Evolutionary conservation across 129 eudicot species (phyloP), one percentile per base, ranked within the genome.

Genomic region (Chrysanthemum makinoi): DNA sequence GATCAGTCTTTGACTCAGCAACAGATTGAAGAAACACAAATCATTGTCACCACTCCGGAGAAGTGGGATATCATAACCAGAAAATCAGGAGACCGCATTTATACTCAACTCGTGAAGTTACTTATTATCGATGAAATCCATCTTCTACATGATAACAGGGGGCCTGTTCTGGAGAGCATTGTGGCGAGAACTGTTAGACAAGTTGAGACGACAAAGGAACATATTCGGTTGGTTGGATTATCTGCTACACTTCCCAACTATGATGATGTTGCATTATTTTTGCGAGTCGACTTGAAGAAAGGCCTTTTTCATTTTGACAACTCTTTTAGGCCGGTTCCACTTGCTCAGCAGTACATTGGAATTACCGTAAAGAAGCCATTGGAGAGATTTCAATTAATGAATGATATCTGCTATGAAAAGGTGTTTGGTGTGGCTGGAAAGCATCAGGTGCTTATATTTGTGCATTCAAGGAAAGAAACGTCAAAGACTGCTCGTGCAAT

Each of bases 31-130:
- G 96, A 93, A 66, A 87, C 96, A 30, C 98, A 93, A 76, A 87
- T 93, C 52, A 89, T 93, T 5, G 98, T 93, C 79, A 93, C 98
- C 2, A 93, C 98, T 16, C 98, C 98, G 2, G 98, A 93, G 81
- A 89, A 89, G 81, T 93, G 98, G 98, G 98, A 93, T 73, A 93
- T 93, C 19, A 86, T 93, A 39, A 93, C 98, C 22, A 85, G 98
- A 77, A 93, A 93, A 69, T 85, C 98, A 11, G 98, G 96, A 22
- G 98, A 89, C 72, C 92, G 96, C 10, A 93, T 92, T 2, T 93
- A 93, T 52, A 89, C 96, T 16, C 95, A 89, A 84, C 96, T 87
- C 18, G 95, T 93, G 65, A 93, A 89, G 69, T 88, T 93, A 66
- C 85, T 93, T 3, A 90, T 94, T 56, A 82, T 94, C 75, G 98